Evolutionary conservation across 2,329 filamentous ascomycete genomes (phyloP).

Genomic region (Arthrobotrys entomopaga): DNA sequence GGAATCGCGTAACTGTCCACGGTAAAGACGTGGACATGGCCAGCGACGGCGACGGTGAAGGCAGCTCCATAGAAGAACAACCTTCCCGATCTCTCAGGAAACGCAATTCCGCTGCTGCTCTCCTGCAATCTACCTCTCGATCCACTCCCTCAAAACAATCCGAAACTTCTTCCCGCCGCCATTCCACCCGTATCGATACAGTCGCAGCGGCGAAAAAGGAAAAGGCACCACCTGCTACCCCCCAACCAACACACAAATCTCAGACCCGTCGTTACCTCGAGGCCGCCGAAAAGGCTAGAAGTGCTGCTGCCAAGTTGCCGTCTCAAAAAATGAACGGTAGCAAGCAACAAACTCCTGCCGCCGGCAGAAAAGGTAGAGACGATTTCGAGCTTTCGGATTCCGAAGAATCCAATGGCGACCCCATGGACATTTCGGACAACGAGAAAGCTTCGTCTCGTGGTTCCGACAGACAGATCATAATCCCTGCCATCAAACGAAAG

Average conservation of each 20-base stretch:
- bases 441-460: slow-evolving; percentile 42
- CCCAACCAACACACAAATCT: slow-evolving; percentile 44
- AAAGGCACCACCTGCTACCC: slow-evolving; percentile 30
- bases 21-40: slow-evolving; percentile 54
- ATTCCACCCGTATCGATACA: slow-evolving; percentile 52
- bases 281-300: slow-evolving; percentile 50
- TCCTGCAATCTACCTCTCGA: slow-evolving; percentile 40
- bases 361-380: slow-evolving; percentile 23
- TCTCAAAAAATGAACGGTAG: slow-evolving; percentile 39
- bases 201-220: slow-evolving; percentile 53
- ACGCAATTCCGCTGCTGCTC: slow-evolving; percentile 52
- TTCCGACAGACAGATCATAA: slow-evolving; percentile 48
- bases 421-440: slow-evolving; percentile 49
- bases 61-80: slow-evolving; percentile 46
- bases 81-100: slow-evolving; percentile 44
- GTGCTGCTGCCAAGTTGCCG: slow-evolving; percentile 47
- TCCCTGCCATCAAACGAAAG: slow-evolving; percentile 66
- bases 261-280: slow-evolving; percentile 46
- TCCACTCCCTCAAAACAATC: slow-evolving; percentile 51
- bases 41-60: slow-evolving; percentile 49
- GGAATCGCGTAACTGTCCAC: slow-evolving; percentile 54
- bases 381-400: slow-evolving; percentile 50
- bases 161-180: slow-evolving; percentile 43
- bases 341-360: slow-evolving; percentile 44
- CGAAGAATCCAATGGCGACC: slow-evolving; percentile 50